Percentiles rank a stretch among this genome's conserved stretches.
Evolutionary conservation across 805 yeast genomes (phyloP).

Genomic region (Candida broadrunensis): DNA sequence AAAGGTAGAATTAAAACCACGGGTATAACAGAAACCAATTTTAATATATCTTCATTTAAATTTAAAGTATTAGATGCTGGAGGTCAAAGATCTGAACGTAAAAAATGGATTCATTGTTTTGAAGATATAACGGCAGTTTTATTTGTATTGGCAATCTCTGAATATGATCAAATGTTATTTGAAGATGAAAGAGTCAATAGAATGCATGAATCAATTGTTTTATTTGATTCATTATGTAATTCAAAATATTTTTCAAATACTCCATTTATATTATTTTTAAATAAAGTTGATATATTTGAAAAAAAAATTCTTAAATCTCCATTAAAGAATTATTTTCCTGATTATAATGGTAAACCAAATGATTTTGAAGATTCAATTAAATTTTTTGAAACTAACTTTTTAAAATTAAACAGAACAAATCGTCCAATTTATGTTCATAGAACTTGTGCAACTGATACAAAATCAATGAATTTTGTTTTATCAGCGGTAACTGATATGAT

Average conservation of each 20-base stretch:
- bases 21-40: conserved; percentile 86
- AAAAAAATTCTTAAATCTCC: conserved; percentile 67
- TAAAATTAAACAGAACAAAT: conserved; percentile 59
- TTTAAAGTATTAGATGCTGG: conserved; percentile 92
- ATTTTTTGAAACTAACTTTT: conserved; percentile 68
- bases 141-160: conserved; percentile 86
- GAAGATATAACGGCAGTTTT: conserved; percentile 85
- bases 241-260: conserved; percentile 82
- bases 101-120: conserved; percentile 94
- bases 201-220: conserved; percentile 82
- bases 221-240: conserved; percentile 81
- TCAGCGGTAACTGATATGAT: conserved; percentile 92
- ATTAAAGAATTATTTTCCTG: conserved; percentile 72
- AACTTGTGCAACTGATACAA: conserved; percentile 94
- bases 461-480: conserved; percentile 84
- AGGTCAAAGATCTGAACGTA: conserved; percentile 88
- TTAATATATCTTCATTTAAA: conserved; percentile 58
- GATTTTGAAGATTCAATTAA: conserved; percentile 65
- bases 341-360: conserved; percentile 60
- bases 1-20: conserved; percentile 93
- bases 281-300: conserved; percentile 81
- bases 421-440: conserved; percentile 86
- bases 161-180: conserved; percentile 87
- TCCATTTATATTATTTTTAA: conserved; percentile 84
- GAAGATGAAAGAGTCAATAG: conserved; percentile 89